Evolutionary conservation across 352 stramenopile species (phyloP).

Genomic region (Detonula confervacea): DNA sequence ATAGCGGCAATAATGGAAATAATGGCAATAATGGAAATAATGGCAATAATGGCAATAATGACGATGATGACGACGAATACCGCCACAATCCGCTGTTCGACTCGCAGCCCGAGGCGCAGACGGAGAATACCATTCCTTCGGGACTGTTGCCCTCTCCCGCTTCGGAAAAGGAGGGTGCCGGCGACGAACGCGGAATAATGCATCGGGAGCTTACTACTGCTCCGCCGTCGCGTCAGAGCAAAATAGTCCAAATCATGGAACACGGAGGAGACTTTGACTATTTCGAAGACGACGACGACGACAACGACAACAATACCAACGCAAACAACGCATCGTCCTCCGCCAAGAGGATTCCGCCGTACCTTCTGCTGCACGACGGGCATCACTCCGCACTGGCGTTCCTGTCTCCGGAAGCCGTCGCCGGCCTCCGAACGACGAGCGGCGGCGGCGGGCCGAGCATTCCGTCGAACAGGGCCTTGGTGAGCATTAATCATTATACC

Average conservation of each 20-base stretch:
- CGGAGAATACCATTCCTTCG: conserved; percentile 37
- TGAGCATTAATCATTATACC: conserved; percentile 22
- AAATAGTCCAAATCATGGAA: conserved; percentile 47
- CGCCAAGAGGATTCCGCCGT: too few relatives aligned
- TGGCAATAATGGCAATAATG: neutral
- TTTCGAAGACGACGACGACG: neutral
- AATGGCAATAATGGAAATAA: neutral
- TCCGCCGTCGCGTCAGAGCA: conserved; percentile 24
- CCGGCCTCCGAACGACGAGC: neutral
- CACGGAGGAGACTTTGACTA: conserved; percentile 18
- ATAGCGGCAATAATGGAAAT: too few relatives aligned
- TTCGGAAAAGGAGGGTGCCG: neutral
- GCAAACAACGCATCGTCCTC: neutral
- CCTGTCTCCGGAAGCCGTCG: conserved; percentile 16
- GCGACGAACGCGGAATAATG: neutral
- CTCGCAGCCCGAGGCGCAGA: conserved; percentile 1
- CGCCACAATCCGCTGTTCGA: neutral
- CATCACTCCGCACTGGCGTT: conserved; percentile 40
- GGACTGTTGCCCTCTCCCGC: conserved; percentile 13
- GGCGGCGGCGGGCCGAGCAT: neutral
- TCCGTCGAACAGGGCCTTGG: conserved; percentile 5
- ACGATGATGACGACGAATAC: conserved; percentile 1
- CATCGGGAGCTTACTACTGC: neutral
- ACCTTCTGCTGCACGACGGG: conserved; percentile 44
- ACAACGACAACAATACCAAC: neutral